Base-by-base conservation (phyloP, 257 asterid species). In the Lycium barbarum region DNA sequence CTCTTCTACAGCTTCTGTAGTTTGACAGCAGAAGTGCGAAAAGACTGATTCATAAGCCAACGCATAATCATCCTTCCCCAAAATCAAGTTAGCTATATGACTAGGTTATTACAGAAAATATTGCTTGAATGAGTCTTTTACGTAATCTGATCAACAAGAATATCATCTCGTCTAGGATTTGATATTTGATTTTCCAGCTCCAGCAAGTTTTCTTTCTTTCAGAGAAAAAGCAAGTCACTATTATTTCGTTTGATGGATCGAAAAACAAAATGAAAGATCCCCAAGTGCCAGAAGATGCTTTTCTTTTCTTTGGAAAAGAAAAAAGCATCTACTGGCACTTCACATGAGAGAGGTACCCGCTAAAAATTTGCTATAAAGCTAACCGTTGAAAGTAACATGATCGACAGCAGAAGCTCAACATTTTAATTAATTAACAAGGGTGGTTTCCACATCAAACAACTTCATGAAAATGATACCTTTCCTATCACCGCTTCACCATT, bases 401-500 rank as follows among this genome's bases (percentile, higher is more conserved):
- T 53, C 65, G 14, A 78, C 65, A 53, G 63, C 59, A 40, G 58
- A 78, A 53, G 65, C 82, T 78, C 82, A 33, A 78, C 26, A 3
- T 78, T 53, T 76, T 8, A 53, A 26, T 76, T 8, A 53, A 26
- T 76, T 76, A 76, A 14, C 51, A 26, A 8, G 65, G 65, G 20
- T 78, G 45, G 14, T 78, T 51, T 78, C 82, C 82, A 51, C 82
- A 26, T 7, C 63, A 78, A 78, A 76, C 38, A 53, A 51, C 26
- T 66, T 47, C 33, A 81, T 36, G 58, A 85, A 35, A 82, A 86
- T 89, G 84, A 84, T 81, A 94, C 98, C 98, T 93, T 87, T 81
- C 98, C 99, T 58, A 96, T 93, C 81, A 96, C 98, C 74, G 95
- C 99, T 91, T 95, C 98, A 15, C 92, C 99, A 83, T 92, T 88